These are phyloP conservation scores for Fusarium succisae DNA, from an alignment of 2,329 filamentous ascomycete genomes.

Conservation along the genomic window DNA sequence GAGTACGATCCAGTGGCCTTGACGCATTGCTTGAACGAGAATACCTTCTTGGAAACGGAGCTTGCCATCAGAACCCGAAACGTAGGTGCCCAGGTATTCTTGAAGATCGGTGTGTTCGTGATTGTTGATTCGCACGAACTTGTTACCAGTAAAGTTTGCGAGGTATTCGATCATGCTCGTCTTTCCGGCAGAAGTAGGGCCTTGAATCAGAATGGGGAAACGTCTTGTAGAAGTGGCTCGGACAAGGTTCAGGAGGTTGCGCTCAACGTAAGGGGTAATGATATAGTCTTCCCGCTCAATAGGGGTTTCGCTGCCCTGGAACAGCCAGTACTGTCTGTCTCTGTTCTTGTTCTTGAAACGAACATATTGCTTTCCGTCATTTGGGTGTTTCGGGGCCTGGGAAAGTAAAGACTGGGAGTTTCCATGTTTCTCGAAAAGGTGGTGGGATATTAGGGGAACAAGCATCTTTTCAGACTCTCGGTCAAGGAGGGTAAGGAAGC, in stretches of 20 bases:
- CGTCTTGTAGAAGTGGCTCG: slow-evolving; percentile 90
- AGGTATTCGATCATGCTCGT: slow-evolving; percentile 99
- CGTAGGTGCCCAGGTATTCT: slow-evolving; percentile 95
- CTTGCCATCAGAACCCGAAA: slow-evolving; percentile 85
- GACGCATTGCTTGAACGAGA: slow-evolving; percentile 88
- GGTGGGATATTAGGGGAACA: slow-evolving; percentile 79
- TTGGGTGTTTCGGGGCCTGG: slow-evolving; percentile 79
- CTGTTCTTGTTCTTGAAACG: slow-evolving; percentile 74
- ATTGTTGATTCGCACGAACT: slow-evolving; percentile 98
- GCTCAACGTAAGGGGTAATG: slow-evolving; percentile 92
- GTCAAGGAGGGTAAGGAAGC: slow-evolving; percentile 90
- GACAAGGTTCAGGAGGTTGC: slow-evolving; percentile 93
- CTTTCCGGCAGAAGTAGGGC: slow-evolving; percentile 96
- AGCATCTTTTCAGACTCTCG: slow-evolving; percentile 82
- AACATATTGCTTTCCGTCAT: slow-evolving; percentile 80
- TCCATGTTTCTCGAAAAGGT: slow-evolving; percentile 75
- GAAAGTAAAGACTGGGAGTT: slow-evolving; percentile 78
- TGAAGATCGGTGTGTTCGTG: slow-evolving; percentile 98
- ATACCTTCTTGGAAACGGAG: slow-evolving; percentile 93
- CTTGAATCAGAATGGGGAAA: slow-evolving; percentile 95
- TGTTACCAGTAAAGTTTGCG: slow-evolving; percentile 95
- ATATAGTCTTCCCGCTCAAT: slow-evolving; percentile 90
- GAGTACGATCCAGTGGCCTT: slow-evolving; percentile 97
- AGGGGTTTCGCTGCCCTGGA: slow-evolving; percentile 71
- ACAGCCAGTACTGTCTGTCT: slow-evolving; percentile 87